Conservation (phyloP, 768 basidiomycete species). For the Serendipita sp. region DNA sequence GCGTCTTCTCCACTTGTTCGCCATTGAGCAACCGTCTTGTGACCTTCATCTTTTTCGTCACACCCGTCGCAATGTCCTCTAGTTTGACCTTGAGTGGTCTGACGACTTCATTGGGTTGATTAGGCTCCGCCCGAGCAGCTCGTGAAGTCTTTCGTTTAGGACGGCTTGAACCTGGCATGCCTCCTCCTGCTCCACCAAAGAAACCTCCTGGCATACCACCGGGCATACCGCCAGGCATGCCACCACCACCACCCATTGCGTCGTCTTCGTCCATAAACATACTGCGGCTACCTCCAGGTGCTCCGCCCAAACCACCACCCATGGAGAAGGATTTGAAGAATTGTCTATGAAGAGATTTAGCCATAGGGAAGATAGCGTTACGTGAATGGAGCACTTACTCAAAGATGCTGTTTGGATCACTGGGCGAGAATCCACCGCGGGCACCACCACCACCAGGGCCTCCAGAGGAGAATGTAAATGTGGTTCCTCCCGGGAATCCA, state of each 20-base stretch:
- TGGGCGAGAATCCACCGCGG: conserved; percentile 46
- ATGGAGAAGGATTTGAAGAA: conserved; percentile 34
- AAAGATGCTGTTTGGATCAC: conserved; percentile 79
- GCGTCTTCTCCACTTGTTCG: conserved; percentile 65
- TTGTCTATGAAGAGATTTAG: conserved; percentile 26
- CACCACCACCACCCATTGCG: neutral
- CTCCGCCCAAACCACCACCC: conserved; percentile 26
- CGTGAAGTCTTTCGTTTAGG: conserved; percentile 16
- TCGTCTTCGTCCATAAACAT: conserved; percentile 25
- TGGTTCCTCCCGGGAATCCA: conserved; percentile 32
- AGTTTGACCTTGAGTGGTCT: conserved; percentile 74
- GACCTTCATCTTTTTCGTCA: conserved; percentile 78
- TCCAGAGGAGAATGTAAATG: conserved; percentile 40
- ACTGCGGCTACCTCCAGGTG: conserved; percentile 15
- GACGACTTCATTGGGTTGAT: conserved; percentile 33
- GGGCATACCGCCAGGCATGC: conserved; percentile 18
- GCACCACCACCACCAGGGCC: conserved; percentile 29
- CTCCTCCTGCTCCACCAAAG: conserved; percentile 31
- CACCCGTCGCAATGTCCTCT: conserved; percentile 71
- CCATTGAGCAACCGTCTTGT: conserved; percentile 59
- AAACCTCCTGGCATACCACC: conserved; percentile 18
- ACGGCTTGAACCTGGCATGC: conserved; percentile 26
- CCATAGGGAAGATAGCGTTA: neutral
- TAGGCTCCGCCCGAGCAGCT: conserved; percentile 17
- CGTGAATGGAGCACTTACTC: conserved; percentile 36